Base-by-base conservation (phyloP, 805 yeast species). In the Aciculoconidium aculeatum region DNA sequence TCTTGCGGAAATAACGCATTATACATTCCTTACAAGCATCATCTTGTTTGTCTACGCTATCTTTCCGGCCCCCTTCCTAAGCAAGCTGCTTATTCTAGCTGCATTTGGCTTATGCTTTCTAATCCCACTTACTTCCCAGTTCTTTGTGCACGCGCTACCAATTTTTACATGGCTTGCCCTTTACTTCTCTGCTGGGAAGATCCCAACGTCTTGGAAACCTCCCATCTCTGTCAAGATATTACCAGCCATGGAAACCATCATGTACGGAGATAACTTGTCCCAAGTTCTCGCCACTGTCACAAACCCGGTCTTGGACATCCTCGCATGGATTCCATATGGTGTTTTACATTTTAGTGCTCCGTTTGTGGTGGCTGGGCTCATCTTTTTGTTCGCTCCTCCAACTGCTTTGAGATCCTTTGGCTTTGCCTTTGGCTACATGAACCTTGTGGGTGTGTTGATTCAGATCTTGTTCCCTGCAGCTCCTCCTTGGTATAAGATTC, bases 281-380 rank as follows among this genome's bases (percentile, higher is more conserved):
- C 83, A 81, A 44, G 77, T 88, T 14, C 67, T 87, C 45, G 92
- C 96, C 1, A 73, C 88, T 5, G 65, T 77, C 10, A 77, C 81
- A 11, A 72, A 67, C 37, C 53, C 80, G 2, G 44, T 75, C 5
- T 61, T 84, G 32, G 97, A 88, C 51, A 64, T 88, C n/a, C 44
- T 85, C 28, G 96, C 96, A 4, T 88, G 96, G 96, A 57, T 90
- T 21, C 97, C 98, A 2, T 90, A 90, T 51, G 98, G 98, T 2
- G 51, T 92, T 9, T 65, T 84, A 34, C 98, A 90, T 60, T 90
- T 84, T 47, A 76, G 83, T n/a, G 72, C 85, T 9, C 97, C 98
- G 3, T 86, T 88, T 49, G 74, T 90, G 4, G 83, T 84, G 22
- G 90, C 96, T 0, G 73, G 66, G 2, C 50, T 87, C 29, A 58